These are phyloP conservation scores for Coniophora puteana DNA, from an alignment of 1,284 basidiomycete species.

Conservation along the genomic window DNA sequence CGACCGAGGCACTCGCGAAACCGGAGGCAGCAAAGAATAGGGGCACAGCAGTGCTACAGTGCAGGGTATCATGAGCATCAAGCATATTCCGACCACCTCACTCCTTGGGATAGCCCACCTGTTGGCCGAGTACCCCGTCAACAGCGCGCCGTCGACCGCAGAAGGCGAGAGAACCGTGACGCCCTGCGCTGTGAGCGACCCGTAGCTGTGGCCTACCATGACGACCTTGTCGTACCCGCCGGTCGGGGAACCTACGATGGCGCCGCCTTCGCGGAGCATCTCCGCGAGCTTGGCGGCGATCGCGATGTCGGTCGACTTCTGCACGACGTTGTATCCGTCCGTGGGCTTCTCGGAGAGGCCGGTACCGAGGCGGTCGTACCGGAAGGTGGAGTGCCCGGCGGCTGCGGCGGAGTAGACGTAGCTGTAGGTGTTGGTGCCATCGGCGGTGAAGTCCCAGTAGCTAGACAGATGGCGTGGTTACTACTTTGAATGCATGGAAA, in stretches of 20 bases:
- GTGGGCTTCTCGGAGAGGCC: slow-evolving; percentile 15
- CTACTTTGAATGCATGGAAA: neutral
- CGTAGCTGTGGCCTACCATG: slow-evolving; percentile 15
- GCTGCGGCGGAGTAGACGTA: slow-evolving; percentile 14
- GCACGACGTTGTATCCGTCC: slow-evolving; percentile 15
- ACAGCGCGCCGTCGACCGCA: slow-evolving; percentile 8
- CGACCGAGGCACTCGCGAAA: slow-evolving; percentile 11
- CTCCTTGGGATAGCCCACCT: slow-evolving; percentile 2
- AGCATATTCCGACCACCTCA: neutral
- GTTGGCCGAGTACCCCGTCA: slow-evolving; percentile 12
- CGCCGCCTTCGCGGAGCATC: slow-evolving; percentile 13
- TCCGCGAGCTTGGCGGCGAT: slow-evolving; percentile 12
- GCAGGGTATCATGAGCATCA: too few species aligned
- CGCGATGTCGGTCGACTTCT: slow-evolving; percentile 12
- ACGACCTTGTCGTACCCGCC: slow-evolving; percentile 13
- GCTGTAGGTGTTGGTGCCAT: slow-evolving; percentile 10
- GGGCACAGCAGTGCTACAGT: neutral
- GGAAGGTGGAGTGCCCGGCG: slow-evolving; percentile 15
- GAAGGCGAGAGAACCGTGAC: slow-evolving; percentile 7
- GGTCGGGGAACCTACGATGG: too few species aligned
- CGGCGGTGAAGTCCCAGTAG: slow-evolving; percentile 15
- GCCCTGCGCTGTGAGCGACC: slow-evolving; percentile 12
- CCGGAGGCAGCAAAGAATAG: slow-evolving; percentile 8
- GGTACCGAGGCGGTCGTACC: slow-evolving; percentile 16
- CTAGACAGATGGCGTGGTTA: neutral